Base-by-base conservation (phyloP, 1,139 yeast genomes). In the Meyerozyma athensensis region DNA sequence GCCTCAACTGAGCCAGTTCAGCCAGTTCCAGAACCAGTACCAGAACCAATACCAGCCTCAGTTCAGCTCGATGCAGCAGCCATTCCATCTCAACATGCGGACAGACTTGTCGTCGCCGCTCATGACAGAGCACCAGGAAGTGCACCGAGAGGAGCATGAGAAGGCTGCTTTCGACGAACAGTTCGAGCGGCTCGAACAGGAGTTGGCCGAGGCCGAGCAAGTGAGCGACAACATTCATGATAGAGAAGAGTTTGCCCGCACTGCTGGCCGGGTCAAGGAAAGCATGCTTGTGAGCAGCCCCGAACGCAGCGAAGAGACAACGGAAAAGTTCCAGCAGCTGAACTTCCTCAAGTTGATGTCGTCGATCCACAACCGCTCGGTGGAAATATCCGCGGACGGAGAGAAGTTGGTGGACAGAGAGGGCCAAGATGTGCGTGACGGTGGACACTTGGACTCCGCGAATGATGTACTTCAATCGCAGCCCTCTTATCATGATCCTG, bases 301-400 rank as follows among this genome's bases (percentile, higher is more conserved):
- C 7, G 43, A 45, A 34, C 47, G 46, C 35, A 48, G 54, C 19
- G 46, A 43, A 13, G 63, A 56, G 20, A 62, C 62, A 43, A 50
- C 49, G 10, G 48, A 50, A 13, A 70, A 69, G 49, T 58, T 70
- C 41, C 59, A 64, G 43, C 58, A 63, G 42, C 63, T 70, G 3
- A 55, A 61, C 34, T 70, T 70, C 42, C 53, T 70, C 38, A 66
- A 68, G 47, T 53, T 70, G 38, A 70, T 70, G 75, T 49, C 50
- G 24, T 58, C 63, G 10, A 68, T 70, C 12, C 61, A 68, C 6
- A 58, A 56, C 32, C 48, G 70, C 35, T 43, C 56, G 35, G 72
- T 69, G 19, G 74, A 67, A 46, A 47, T 70, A 5, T 37, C 43
- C 7, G 17, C 22, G 16, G 64, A 64, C 16, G 73, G 74, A 5